These are phyloP conservation scores for Plicaturopsis crispa DNA, from an alignment of 768 basidiomycete genomes.

Conservation along the genomic window DNA sequence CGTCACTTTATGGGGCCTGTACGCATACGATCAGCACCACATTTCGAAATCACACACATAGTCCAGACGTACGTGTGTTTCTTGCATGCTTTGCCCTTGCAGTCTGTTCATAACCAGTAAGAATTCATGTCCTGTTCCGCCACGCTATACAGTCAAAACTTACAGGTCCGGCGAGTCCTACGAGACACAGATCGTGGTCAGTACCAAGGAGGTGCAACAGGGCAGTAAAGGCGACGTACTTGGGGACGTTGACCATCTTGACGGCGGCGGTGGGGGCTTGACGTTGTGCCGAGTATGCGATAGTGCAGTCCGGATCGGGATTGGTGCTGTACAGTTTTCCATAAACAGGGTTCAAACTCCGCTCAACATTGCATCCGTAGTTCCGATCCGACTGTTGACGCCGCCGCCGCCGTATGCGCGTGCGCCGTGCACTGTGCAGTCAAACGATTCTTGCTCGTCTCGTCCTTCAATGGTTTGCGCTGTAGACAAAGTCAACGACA, in stretches of 20 bases:
- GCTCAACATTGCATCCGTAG: too few relatives aligned
- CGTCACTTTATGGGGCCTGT: slow-evolving; percentile 96
- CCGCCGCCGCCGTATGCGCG: too few relatives aligned
- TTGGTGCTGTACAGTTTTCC: not conserved
- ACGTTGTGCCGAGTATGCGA: slow-evolving; percentile 5
- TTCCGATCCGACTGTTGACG: too few relatives aligned
- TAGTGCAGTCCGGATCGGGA: not conserved
- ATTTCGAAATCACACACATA: slow-evolving; percentile 7
- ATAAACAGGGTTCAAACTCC: not conserved
- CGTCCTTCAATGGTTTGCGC: too few relatives aligned
- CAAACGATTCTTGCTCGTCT: too few relatives aligned
- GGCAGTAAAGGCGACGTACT: slow-evolving; percentile 44
- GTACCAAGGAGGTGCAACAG: slow-evolving; percentile 1
- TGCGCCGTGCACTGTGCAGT: too few relatives aligned
- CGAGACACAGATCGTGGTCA: slow-evolving; percentile 11
- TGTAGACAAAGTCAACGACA: too few relatives aligned
- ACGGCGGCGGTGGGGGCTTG: slow-evolving; percentile 31
- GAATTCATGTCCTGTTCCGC: slow-evolving; percentile 15
- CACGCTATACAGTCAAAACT: too few relatives aligned
- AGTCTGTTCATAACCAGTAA: slow-evolving; percentile 39
- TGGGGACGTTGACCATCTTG: slow-evolving; percentile 94
- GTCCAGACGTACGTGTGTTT: slow-evolving; percentile 83
- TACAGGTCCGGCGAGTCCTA: slow-evolving; percentile 95
- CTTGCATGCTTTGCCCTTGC: slow-evolving; percentile 95
- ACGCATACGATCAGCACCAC: slow-evolving; percentile 11